Evolutionary conservation across 805 yeast genomes (phyloP), one percentile per base, ranked within the genome.

Genomic region (Kluyveromyces siamensis): DNA sequence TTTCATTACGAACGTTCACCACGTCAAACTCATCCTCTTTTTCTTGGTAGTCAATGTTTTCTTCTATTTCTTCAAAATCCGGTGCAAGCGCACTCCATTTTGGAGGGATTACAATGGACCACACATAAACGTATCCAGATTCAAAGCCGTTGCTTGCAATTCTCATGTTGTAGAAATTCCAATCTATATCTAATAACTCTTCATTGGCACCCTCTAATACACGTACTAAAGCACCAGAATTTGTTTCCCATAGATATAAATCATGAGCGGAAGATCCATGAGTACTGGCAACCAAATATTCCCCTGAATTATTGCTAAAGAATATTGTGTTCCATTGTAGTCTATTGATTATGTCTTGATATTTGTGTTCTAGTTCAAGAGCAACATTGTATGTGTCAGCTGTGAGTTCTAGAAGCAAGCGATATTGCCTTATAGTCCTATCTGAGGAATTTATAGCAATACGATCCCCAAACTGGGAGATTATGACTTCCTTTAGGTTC

Each of bases 81-180:
- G 97, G 97, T 0, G 97, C 97, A 57, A 90, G 71, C 1, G 97
- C 95, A 65, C 95, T 84, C 98, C 98, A 90, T 67, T 87, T 85
- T 58, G 89, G 96, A 0, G 96, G 95, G 18, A 86, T 79, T 38
- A 77, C 77, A 9, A 87, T 76, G 45, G 84, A 77, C 96, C 97
- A 91, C 39, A 85, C 62, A 60, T 86, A 89, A 1, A 90, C 76
- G 37, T 80, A 72, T 1, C 97, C 97, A 33, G 86, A 73, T 59
- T 90, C 98, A 48, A 87, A 69, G 0, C 97, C 96, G 27, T 87
- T 85, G 16, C 95, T 84, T 9, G 84, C 84, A 35, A 91, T 80
- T 52, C 77, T 70, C 64, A 96, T 87, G 47, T 79, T 73, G 45
- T 79, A 71, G 50, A 79, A 81, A 63, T 90, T 87, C 96, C 96